phyloP scores from a whole-genome alignment of 1,284 basidiomycete genomes.

The Meripilus lineatus region DNA sequence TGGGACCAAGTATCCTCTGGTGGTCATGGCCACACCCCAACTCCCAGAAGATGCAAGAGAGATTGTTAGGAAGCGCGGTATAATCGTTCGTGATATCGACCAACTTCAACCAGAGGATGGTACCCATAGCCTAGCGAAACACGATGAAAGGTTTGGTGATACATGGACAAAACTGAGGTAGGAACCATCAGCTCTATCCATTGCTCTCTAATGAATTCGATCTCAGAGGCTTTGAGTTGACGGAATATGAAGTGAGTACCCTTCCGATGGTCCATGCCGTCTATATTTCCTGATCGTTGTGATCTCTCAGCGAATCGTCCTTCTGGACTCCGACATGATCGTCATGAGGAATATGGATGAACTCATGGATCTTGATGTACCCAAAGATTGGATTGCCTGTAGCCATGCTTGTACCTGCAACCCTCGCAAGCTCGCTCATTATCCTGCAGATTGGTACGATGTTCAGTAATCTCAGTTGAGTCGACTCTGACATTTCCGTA shows the following conservation, averaged over 20 bases:
- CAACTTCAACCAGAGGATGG: constrained; percentile 53
- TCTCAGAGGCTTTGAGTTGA: constrained; percentile 68
- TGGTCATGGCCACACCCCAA: constrained; percentile 74
- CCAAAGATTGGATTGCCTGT: constrained; percentile 75
- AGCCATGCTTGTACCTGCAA: constrained; percentile 93
- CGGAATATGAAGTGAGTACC: constrained; percentile 64
- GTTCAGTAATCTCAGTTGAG: neutral
- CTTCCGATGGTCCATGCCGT: neutral
- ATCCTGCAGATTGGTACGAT: constrained; percentile 82
- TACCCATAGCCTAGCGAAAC: constrained; percentile 40
- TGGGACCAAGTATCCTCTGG: constrained; percentile 70
- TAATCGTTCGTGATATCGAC: constrained; percentile 56
- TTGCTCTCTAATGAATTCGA: constrained; percentile 4
- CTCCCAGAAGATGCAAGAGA: constrained; percentile 51
- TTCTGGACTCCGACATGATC: constrained; percentile 93
- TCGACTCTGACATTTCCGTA: neutral
- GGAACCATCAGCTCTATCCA: neutral
- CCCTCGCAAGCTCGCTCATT: constrained; percentile 77
- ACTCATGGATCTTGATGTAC: constrained; percentile 70
- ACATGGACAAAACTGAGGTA: constrained; percentile 91
- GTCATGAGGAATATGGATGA: constrained; percentile 89
- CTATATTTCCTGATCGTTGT: constrained; percentile 8
- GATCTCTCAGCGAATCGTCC: constrained; percentile 60
- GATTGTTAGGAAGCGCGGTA: constrained; percentile 49
- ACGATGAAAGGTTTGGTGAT: constrained; percentile 72